Base-by-base conservation (phyloP, 2,329 filamentous ascomycete genomes). In the Elsinoe arachidis region DNA sequence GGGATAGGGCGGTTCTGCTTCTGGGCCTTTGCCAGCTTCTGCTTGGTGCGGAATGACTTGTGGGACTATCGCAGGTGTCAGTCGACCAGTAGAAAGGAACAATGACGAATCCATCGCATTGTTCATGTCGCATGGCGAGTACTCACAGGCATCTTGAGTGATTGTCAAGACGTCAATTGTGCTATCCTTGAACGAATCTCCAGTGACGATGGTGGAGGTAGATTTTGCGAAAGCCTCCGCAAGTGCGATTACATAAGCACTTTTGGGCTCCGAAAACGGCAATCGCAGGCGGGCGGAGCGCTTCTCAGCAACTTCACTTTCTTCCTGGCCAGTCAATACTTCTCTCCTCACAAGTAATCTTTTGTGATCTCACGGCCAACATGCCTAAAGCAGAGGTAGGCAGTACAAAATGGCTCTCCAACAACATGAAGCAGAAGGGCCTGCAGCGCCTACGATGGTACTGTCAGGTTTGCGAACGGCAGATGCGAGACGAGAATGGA, bases 41-140 rank as follows among this genome's bases (percentile, higher is more conserved):
- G 88, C 91, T 99, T 99, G 80, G 91, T 96, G 78, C 91, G 88
- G 90, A 99, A 99, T 76, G 91, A 89, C 87, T 99, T 99, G 83
- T 99, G 90, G 87, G 87, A 92, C 92, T 97, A 77, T 74, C 34
- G 49, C 2, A 2, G 35, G 39, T 15, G 23, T 52, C n/a, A 53
- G 49, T 23, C 2, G 49, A 26, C 38, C 51, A 21, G 17, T 41
- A 15, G 55, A n/a, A 4, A 5, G n/a, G 46, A 43, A 33, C n/a
- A 26, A 38, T n/a, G 53, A 55, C 35, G 35, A n/a, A 14, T 46
- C 11, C 15, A n/a, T 51, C 30, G 26, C n/a, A 49, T 46, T 5
- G 19, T 23, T 4, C 43, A 35, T 41, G 4, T 4, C 2, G 12
- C n/a, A 30, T 33, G 35, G 17, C 4, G 5, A 26, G 21, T 33